These are phyloP conservation scores for Aspergillus persii DNA, from an alignment of 2,329 filamentous ascomycete genomes.

Conservation along the genomic window DNA sequence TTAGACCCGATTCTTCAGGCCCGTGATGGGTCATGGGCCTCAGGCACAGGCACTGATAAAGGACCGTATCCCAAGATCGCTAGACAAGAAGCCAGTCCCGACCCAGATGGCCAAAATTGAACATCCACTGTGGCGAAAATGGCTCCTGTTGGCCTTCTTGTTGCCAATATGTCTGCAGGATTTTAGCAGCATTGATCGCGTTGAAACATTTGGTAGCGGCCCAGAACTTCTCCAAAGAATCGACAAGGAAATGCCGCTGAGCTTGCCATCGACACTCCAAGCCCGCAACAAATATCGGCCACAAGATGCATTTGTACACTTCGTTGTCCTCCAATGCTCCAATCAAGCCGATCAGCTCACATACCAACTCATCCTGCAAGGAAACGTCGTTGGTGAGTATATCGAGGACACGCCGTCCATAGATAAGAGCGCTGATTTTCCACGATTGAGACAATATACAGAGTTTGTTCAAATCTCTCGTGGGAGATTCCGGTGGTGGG, in stretches of 20 bases:
- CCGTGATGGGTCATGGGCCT: neutral
- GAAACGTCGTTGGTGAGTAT: conserved; percentile 16
- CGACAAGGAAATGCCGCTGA: conserved; percentile 24
- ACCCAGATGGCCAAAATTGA: conserved; percentile 26
- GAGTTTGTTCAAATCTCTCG: conserved; percentile 20
- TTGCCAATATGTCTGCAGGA: conserved; percentile 28
- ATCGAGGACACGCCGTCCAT: conserved; percentile 32
- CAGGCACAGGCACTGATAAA: neutral
- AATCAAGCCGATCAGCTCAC: conserved; percentile 25
- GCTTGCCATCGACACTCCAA: conserved; percentile 25
- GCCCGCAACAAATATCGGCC: conserved; percentile 35
- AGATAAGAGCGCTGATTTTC: conserved; percentile 29
- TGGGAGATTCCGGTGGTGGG: conserved; percentile 11
- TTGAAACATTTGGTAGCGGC: conserved; percentile 31
- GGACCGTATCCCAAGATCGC: neutral
- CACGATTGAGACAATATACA: conserved; percentile 28
- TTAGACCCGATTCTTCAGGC: neutral
- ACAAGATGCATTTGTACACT: conserved; percentile 35
- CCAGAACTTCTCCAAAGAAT: conserved; percentile 31
- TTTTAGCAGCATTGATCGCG: conserved; percentile 30
- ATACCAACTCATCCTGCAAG: conserved; percentile 19
- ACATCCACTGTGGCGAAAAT: conserved; percentile 26
- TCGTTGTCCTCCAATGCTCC: conserved; percentile 22
- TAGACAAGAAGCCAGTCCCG: conserved; percentile 34
- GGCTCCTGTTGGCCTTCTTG: conserved; percentile 4